Base-by-base conservation (phyloP, 2,329 filamentous ascomycete species). In the Ophiostoma tasmaniense region DNA sequence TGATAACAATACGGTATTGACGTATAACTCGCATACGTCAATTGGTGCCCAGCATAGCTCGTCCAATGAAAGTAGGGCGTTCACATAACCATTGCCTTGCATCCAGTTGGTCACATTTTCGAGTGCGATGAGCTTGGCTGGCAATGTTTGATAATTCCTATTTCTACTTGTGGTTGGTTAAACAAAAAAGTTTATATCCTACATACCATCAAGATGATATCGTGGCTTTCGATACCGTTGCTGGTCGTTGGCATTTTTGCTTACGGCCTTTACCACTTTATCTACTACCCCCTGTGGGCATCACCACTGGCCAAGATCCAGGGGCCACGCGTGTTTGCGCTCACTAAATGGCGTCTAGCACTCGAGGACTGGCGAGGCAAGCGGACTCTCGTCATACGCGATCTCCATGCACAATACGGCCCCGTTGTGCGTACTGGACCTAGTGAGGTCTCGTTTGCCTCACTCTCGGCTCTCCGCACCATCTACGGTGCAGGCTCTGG, bases 401-500 rank as follows among this genome's bases (percentile, higher is more conserved):
- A 70, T 0, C 74, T 86, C 0, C 83, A 86, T 70, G 67, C 74
- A 20, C 68, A 77, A 66, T 82, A 84, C 70, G 83, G 83, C 11
- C 74, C 80, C 0, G 79, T 77, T 0, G 81, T 85, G 1, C 81
- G 83, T 3, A 77, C 84, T 8, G 79, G 78, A 0, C 83, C 83
- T 0, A 77, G 79, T 66, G 81, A 84, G 71, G 74, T 85, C 0
- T 80, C 79, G 0, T 79, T 80, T 72, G 76, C 76, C 25, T 77
- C 74, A 5, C 74, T 83, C 0, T 75, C 79, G 0, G 84, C 83
- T 0, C 71, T 85, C 50, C 78, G 80, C n/a, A 80, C 79, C 0
- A 85, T 86, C 28, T 86, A 87, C 73, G 83, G 84, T 0, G 80
- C 84, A 0, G 84, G 84, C 1, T 82, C 79, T 64, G 79, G 79